Evolutionary conservation across 768 basidiomycete species (phyloP).

Genomic region (Tulasnella sp.): DNA sequence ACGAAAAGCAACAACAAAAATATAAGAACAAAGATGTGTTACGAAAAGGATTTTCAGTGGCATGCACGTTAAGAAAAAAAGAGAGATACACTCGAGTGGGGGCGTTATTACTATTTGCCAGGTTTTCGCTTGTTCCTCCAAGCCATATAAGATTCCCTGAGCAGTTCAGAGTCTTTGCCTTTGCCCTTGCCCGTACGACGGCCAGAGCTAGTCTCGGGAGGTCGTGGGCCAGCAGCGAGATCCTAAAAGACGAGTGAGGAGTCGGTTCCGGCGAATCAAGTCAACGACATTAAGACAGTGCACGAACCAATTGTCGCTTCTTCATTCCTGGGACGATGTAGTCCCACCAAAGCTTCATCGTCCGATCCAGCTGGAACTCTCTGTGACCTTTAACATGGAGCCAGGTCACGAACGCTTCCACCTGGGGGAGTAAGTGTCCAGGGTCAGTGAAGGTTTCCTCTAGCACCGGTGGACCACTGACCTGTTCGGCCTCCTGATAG

Average conservation of each 20-base stretch:
- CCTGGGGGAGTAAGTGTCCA: too few relatives aligned
- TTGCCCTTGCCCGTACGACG: constrained; percentile 70
- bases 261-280: background rate
- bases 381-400: constrained; percentile 87
- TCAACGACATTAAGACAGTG: background rate
- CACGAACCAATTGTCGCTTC: constrained; percentile 66
- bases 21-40: too few relatives aligned
- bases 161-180: constrained; percentile 44
- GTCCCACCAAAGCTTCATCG: constrained; percentile 76
- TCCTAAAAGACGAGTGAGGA: background rate
- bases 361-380: constrained; percentile 73
- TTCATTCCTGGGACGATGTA: constrained; percentile 77
- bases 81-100: background rate
- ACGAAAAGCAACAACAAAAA: too few relatives aligned
- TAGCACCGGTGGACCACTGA: too few relatives aligned
- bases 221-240: constrained; percentile 9
- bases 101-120: background rate
- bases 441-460: too few relatives aligned
- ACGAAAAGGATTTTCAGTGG: too few relatives aligned
- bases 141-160: constrained; percentile 79
- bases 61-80: background rate
- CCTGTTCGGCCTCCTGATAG: constrained; percentile 84
- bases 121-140: constrained; percentile 69
- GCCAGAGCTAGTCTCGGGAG: constrained; percentile 16
- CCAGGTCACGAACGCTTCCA: constrained; percentile 82